Percentiles rank a stretch among this genome's conserved stretches.
These are phyloP conservation scores for Candida odintsovae DNA, from an alignment of 805 yeast species.

Conservation along the genomic window DNA sequence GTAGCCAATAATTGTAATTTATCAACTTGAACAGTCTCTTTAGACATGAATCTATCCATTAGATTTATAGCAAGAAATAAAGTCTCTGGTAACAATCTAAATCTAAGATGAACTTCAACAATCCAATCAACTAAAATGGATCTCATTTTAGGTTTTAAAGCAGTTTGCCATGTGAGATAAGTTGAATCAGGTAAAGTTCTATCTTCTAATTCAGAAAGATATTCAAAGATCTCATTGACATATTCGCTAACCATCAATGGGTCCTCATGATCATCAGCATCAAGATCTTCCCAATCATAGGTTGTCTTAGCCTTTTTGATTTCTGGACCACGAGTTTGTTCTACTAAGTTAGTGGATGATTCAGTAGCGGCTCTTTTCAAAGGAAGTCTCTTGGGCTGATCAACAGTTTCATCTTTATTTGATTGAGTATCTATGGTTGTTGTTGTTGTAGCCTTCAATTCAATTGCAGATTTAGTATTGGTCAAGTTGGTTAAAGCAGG, in stretches of 20 bases:
- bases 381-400: conserved; percentile 20
- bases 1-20: conserved; percentile 82
- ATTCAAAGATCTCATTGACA: conserved; percentile 76
- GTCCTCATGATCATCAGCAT: conserved; percentile 63
- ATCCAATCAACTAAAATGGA: conserved; percentile 91
- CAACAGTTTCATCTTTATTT: conserved; percentile 1
- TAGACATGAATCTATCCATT: conserved; percentile 82
- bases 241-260: conserved; percentile 91
- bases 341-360: conserved; percentile 29
- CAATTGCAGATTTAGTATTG: conserved; percentile 20
- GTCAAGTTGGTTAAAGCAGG: conserved; percentile 23
- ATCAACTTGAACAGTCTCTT: conserved; percentile 68
- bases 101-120: conserved; percentile 80
- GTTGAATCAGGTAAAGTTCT: conserved; percentile 67
- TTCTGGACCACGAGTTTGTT: conserved; percentile 1
- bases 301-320: conserved; percentile 13
- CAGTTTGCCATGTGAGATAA: conserved; percentile 58
- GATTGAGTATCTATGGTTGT: background rate
- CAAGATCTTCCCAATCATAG: conserved; percentile 43
- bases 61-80: conserved; percentile 75
- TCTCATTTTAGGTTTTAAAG: conserved; percentile 76
- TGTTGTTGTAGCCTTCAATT: background rate
- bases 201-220: conserved; percentile 61
- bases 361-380: conserved; percentile 53
- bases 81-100: conserved; percentile 81